Percentiles rank a stretch among this genome's conserved stretches.
phyloP scores from a whole-genome alignment of 2,329 filamentous ascomycete species.

The Septoria petroselini region DNA sequence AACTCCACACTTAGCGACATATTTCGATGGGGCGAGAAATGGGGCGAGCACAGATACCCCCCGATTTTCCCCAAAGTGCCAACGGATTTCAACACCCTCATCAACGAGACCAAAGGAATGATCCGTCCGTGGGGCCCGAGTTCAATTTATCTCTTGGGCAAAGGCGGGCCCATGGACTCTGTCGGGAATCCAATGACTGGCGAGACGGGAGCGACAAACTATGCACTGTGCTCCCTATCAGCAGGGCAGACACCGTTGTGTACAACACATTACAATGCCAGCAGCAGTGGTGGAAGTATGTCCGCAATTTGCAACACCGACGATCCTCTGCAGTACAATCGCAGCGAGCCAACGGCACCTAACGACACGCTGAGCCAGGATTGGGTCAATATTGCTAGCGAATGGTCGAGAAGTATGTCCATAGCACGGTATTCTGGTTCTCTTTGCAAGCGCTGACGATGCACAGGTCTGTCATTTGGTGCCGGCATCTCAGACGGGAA shows the following conservation, averaged over 20 bases:
- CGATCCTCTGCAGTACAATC: conserved; percentile 56
- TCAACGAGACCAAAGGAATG: conserved; percentile 48
- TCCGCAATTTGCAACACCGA: conserved; percentile 59
- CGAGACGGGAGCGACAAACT: conserved; percentile 42
- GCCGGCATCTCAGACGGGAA: conserved; percentile 44
- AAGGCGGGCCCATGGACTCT: conserved; percentile 35
- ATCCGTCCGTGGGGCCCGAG: conserved; percentile 42
- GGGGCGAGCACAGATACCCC: conserved; percentile 43
- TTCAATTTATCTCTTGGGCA: conserved; percentile 65
- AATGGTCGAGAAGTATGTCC: conserved; percentile 42
- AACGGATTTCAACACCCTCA: conserved; percentile 62
- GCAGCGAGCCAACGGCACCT: conserved; percentile 53
- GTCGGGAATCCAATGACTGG: conserved; percentile 1
- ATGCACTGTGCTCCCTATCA: conserved; percentile 65
- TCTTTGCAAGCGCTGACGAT: conserved; percentile 4
- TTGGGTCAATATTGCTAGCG: conserved; percentile 45
- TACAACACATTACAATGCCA: conserved; percentile 55
- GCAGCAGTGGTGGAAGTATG: conserved; percentile 56
- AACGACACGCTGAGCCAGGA: conserved; percentile 42
- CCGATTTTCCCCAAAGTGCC: conserved; percentile 53
- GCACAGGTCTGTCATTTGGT: conserved; percentile 40
- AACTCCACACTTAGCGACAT: conserved; percentile 59
- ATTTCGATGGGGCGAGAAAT: conserved; percentile 61
- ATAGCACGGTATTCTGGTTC: neutral
- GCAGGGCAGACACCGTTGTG: conserved; percentile 64